A percentile compares a stretch with the other conserved stretches of the same genome.
These are phyloP conservation scores for Epichloe coenophiala DNA, from an alignment of 2,329 filamentous ascomycete species.

Conservation along the genomic window DNA sequence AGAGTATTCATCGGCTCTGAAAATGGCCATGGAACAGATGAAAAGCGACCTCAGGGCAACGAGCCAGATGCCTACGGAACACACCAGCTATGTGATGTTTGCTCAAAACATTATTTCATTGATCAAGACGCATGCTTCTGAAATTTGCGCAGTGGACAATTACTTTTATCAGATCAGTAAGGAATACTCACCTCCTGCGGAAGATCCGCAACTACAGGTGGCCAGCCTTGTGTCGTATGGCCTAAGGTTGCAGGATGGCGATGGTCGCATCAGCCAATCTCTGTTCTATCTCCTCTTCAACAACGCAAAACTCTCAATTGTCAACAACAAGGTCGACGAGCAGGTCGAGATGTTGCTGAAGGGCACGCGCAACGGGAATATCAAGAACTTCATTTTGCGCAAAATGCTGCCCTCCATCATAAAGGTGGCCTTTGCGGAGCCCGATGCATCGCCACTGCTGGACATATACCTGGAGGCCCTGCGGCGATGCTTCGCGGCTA, in stretches of 20 bases:
- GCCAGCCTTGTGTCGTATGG: constrained; percentile 43
- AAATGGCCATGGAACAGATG: constrained; percentile 39
- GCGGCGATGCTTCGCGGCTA: constrained; percentile 19
- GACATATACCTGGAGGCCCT: constrained; percentile 36
- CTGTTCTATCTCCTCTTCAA: constrained; percentile 45
- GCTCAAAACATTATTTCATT: constrained; percentile 37
- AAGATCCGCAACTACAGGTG: constrained; percentile 43
- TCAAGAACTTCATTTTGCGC: constrained; percentile 34
- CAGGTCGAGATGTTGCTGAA: constrained; percentile 32
- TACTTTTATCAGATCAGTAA: constrained; percentile 44
- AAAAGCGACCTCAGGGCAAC: constrained; percentile 33
- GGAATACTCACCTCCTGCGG: constrained; percentile 40
- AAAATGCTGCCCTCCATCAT: constrained; percentile 43
- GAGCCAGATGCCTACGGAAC: constrained; percentile 23
- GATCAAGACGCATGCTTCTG: constrained; percentile 39
- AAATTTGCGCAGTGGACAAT: constrained; percentile 38
- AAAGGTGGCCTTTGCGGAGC: constrained; percentile 20
- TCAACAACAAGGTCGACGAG: constrained; percentile 32
- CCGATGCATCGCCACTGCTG: constrained; percentile 32
- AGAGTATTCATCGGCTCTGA: constrained; percentile 30
- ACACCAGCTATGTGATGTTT: constrained; percentile 36
- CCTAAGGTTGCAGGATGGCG: constrained; percentile 38
- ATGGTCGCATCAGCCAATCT: constrained; percentile 30
- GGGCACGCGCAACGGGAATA: constrained; percentile 31
- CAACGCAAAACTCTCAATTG: constrained; percentile 41